Conservation (phyloP, 495 filamentous ascomycete species). For the Penicillium desertorum region DNA sequence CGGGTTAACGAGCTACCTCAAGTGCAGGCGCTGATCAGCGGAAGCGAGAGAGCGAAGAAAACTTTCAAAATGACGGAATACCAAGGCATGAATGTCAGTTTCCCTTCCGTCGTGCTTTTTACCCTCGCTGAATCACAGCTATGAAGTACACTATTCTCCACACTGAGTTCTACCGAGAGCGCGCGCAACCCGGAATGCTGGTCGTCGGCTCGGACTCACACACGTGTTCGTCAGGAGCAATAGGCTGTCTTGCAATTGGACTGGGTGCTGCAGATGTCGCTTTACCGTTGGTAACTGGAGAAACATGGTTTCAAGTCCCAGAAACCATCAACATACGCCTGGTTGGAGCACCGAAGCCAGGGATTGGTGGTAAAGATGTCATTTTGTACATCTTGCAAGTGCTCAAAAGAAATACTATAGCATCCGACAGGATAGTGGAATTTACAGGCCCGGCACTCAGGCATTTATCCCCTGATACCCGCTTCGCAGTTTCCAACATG, state of each 20-base stretch:
- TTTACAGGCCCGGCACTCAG: constrained; percentile 39
- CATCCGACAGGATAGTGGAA: constrained; percentile 47
- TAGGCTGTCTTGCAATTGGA: constrained; percentile 44
- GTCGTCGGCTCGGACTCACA: constrained; percentile 50
- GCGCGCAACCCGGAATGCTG: constrained; percentile 47
- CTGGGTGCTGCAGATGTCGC: constrained; percentile 49
- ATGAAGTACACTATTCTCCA: constrained; percentile 19
- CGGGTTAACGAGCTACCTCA: constrained; percentile 27
- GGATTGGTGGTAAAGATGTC: constrained; percentile 48
- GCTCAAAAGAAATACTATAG: constrained; percentile 48
- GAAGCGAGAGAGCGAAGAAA: too few relatives aligned
- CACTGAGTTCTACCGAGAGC: constrained; percentile 47
- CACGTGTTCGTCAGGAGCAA: constrained; percentile 44
- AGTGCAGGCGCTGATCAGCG: too few relatives aligned
- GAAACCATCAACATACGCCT: constrained; percentile 41
- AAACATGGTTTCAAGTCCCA: constrained; percentile 49
- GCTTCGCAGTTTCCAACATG: constrained; percentile 53
- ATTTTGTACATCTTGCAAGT: constrained; percentile 47
- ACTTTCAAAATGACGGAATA: too few relatives aligned
- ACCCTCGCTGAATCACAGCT: too few relatives aligned
- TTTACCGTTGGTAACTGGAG: constrained; percentile 44
- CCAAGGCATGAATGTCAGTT: too few relatives aligned
- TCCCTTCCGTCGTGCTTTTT: too few relatives aligned
- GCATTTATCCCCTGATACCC: constrained; percentile 41
- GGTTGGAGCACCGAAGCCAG: constrained; percentile 32